phyloP scores from a whole-genome alignment of 2,329 filamentous ascomycete genomes.

The Escovopsis sp. region DNA sequence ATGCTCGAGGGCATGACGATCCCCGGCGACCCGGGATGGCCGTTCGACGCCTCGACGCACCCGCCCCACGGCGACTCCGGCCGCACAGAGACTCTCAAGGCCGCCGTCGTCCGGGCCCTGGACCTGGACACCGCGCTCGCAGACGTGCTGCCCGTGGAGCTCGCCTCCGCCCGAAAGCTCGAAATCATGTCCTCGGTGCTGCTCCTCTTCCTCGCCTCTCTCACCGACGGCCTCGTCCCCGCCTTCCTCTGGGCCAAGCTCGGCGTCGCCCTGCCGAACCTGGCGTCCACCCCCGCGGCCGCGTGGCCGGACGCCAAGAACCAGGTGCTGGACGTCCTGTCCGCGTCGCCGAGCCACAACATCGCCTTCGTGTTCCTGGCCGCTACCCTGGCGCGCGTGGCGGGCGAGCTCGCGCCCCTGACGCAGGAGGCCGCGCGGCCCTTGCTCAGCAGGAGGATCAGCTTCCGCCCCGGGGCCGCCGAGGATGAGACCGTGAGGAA shows the following conservation, averaged over 20 bases:
- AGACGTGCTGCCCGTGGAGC: conserved; percentile 46
- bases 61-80: conserved; percentile 7
- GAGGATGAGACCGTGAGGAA: conserved; percentile 22
- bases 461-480: conserved; percentile 24
- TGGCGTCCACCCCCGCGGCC: conserved; percentile 12
- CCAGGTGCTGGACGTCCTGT: conserved; percentile 56
- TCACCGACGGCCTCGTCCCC: conserved; percentile 69
- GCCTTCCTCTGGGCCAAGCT: conserved; percentile 55
- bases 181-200: conserved; percentile 62
- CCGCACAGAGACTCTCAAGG: conserved; percentile 12
- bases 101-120: conserved; percentile 46
- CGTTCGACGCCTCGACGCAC: conserved; percentile 34
- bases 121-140: conserved; percentile 54
- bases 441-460: conserved; percentile 28
- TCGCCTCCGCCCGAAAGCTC: conserved; percentile 50
- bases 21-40: conserved; percentile 44
- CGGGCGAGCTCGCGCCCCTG: conserved; percentile 31
- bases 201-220: conserved; percentile 55
- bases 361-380: conserved; percentile 82
- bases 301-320: conserved; percentile 30
- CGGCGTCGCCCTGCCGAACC: conserved; percentile 38
- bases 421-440: conserved; percentile 17
- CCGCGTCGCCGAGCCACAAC: conserved; percentile 60
- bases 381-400: conserved; percentile 50
- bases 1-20: conserved; percentile 42